Evolutionary conservation across 306 rosid species (phyloP).

Genomic region (Ochetophila trinervis): DNA sequence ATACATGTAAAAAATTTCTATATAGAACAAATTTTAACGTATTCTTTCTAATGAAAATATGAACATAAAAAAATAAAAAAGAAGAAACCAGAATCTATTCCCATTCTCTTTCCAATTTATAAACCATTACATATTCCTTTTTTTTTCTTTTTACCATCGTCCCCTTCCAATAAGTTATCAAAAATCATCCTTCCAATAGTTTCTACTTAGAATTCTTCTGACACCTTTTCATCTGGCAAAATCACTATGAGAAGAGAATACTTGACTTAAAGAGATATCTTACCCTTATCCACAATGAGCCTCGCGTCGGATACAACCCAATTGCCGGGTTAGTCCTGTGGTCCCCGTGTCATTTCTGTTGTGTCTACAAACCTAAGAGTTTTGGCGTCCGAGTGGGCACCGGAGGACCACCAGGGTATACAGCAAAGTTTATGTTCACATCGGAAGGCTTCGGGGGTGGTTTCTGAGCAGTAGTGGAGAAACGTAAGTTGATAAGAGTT

Average conservation of each 20-base stretch:
- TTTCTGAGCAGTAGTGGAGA: slow-evolving; percentile 63
- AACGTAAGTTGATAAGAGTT: slow-evolving; percentile 63
- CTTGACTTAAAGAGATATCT: slow-evolving; percentile 74
- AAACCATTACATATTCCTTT: neutral
- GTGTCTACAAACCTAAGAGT: slow-evolving; percentile 80
- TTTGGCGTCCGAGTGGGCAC: slow-evolving; percentile 64
- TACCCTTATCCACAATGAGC: slow-evolving; percentile 67
- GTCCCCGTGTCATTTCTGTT: slow-evolving; percentile 90
- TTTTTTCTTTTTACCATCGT: neutral
- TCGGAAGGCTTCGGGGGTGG: slow-evolving; percentile 60
- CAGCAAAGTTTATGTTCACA: slow-evolving; percentile 70
- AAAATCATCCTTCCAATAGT: no score
- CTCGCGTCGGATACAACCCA: slow-evolving; percentile 91
- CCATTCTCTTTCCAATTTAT: neutral
- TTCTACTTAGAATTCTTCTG: slow-evolving; percentile 19
- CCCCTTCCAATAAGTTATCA: no score
- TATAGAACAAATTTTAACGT: slow-evolving; percentile 33
- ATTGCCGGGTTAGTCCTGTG: slow-evolving; percentile 82
- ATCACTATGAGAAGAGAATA: slow-evolving; percentile 65
- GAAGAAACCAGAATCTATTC: neutral
- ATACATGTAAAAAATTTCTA: slow-evolving; percentile 30
- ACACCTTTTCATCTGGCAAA: slow-evolving; percentile 57
- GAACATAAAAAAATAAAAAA: slow-evolving; percentile 17
- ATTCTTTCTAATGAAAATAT: slow-evolving; percentile 6
- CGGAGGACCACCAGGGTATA: slow-evolving; percentile 86